Evolutionary conservation across 192 early-diverging fungal genomes (phyloP).

Genomic region (Coemansia sp.): DNA sequence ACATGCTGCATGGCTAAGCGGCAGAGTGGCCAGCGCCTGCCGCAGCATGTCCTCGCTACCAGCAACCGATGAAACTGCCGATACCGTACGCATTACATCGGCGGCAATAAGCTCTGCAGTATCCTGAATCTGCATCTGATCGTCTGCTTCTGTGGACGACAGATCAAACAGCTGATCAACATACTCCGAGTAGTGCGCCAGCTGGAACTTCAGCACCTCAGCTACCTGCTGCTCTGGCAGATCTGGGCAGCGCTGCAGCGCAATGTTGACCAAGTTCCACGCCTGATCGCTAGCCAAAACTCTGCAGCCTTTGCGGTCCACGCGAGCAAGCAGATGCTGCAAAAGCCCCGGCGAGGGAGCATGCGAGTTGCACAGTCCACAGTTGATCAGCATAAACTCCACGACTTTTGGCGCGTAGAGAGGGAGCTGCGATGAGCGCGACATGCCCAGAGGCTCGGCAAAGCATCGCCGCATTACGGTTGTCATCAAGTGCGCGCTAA

Average conservation of each 20-base stretch:
- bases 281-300: conserved; percentile 28
- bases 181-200: conserved; percentile 21
- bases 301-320: conserved; percentile 18
- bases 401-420: conserved; percentile 50
- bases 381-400: conserved; percentile 49
- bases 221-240: conserved; percentile 42
- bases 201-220: conserved; percentile 43
- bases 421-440: conserved; percentile 47
- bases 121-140: background rate
- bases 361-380: conserved; percentile 48
- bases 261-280: conserved; percentile 36
- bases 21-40: conserved; percentile 33
- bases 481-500: conserved; percentile 52
- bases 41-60: conserved; percentile 38
- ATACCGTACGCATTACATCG: conserved; percentile 30
- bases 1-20: conserved; percentile 34
- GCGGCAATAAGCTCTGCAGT: conserved; percentile 6
- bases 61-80: conserved; percentile 22
- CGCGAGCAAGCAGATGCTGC: conserved; percentile 45
- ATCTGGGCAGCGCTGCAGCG: conserved; percentile 44
- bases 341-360: conserved; percentile 48
- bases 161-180: conserved; percentile 33
- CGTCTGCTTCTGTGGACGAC: background rate
- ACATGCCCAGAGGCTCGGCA: conserved; percentile 50
- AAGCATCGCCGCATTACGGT: conserved; percentile 56